These are phyloP conservation scores for Cutaneotrichosporon cutaneum DNA, from an alignment of 1,284 basidiomycete genomes.

Conservation along the genomic window DNA sequence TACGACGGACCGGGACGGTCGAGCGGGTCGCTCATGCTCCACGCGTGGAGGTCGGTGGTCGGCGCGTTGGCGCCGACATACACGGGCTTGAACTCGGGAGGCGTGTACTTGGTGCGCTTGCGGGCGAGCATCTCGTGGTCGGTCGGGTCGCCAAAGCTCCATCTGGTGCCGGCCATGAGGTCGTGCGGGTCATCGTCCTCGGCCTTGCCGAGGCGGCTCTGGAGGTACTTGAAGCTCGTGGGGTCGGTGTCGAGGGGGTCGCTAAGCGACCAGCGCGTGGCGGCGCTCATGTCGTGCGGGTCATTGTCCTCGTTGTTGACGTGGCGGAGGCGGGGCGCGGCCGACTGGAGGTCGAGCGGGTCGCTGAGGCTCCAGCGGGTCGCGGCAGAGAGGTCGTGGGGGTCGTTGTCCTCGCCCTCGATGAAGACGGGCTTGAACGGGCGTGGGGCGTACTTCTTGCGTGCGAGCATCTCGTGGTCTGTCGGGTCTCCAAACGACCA, in stretches of 20 bases:
- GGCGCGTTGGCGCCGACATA: background rate
- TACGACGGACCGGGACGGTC: background rate
- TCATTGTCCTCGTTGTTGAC: background rate
- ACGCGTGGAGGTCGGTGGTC: background rate
- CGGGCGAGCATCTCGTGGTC: slow-evolving; percentile 9
- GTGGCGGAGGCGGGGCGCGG: background rate
- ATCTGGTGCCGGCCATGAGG: slow-evolving; percentile 1
- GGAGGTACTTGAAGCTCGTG: background rate
- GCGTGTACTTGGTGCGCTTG: slow-evolving; percentile 5
- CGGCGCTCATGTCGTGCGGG: slow-evolving; percentile 3
- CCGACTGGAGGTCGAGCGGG: slow-evolving; percentile 5
- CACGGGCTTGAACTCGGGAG: slow-evolving; percentile 9
- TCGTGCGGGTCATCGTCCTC: slow-evolving; percentile 10
- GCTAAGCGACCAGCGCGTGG: background rate
- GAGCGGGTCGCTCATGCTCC: slow-evolving; percentile 8
- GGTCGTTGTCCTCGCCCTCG: slow-evolving; percentile 7
- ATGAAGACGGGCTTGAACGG: slow-evolving; percentile 8
- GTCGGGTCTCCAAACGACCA: slow-evolving; percentile 6
- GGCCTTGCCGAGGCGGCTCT: background rate
- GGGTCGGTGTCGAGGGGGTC: slow-evolving; percentile 5
- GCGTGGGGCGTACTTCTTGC: background rate
- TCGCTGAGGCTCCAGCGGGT: slow-evolving; percentile 8
- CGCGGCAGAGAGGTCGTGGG: slow-evolving; percentile 5
- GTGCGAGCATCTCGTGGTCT: background rate
- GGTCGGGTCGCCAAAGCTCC: slow-evolving; percentile 4